A percentile compares a stretch with the other conserved stretches of the same genome.
Evolutionary conservation across 306 rosid species (phyloP).

Genomic region (Lathyrus oleraceus): DNA sequence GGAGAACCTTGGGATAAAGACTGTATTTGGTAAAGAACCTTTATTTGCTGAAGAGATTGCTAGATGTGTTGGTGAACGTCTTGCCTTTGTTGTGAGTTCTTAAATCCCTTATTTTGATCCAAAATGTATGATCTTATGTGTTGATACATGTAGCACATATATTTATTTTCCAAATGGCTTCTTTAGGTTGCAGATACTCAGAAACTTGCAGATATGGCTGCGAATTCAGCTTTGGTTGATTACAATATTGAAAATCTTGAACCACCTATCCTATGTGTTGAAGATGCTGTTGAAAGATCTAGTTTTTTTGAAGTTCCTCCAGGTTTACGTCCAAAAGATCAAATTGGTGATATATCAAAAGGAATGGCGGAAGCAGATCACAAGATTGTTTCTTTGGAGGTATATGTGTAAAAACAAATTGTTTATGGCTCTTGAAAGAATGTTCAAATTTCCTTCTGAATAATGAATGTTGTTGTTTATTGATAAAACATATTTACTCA

Average conservation of each 20-base stretch:
- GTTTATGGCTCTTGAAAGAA: not conserved
- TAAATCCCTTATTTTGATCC: not conserved
- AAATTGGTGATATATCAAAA: conserved; percentile 72
- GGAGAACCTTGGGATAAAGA: conserved; percentile 56
- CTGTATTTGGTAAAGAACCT: conserved; percentile 55
- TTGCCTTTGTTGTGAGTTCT: conserved; percentile 76
- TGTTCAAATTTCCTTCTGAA: conserved; percentile 27
- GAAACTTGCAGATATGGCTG: conserved; percentile 74
- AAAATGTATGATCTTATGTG: not conserved
- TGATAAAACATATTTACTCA: not conserved
- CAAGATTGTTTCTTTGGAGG: conserved; percentile 75
- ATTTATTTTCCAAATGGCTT: conserved; percentile 30
- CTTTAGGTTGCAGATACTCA: conserved; percentile 87
- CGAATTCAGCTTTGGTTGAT: conserved; percentile 60
- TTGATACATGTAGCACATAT: conserved; percentile 9
- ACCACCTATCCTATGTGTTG: conserved; percentile 71
- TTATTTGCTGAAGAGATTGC: conserved; percentile 72
- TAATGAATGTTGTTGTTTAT: conserved; percentile 4
- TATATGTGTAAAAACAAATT: conserved; percentile 16
- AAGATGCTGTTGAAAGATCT: conserved; percentile 74
- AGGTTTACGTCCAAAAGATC: conserved; percentile 45
- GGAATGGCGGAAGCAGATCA: conserved; percentile 89
- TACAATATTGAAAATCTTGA: conserved; percentile 60
- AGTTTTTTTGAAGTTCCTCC: conserved; percentile 68
- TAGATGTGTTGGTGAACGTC: conserved; percentile 63